Base-by-base conservation (phyloP, 2,329 filamentous ascomycete species). In the Cordyceps tenuipes region DNA sequence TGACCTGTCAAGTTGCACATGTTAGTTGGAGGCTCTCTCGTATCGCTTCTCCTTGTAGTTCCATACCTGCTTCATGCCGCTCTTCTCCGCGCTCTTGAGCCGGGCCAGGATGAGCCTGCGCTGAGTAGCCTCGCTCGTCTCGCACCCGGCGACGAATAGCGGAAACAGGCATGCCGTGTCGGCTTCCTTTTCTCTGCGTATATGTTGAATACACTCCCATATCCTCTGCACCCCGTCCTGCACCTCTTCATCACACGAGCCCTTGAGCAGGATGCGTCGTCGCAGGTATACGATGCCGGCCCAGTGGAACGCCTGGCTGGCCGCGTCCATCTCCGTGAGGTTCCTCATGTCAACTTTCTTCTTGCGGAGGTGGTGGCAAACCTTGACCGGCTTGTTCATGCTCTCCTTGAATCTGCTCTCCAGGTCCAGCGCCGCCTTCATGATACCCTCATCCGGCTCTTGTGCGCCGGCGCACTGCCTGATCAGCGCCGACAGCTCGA, bases 81-180 rank as follows among this genome's bases (percentile, higher is more conserved):
- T 86, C 5, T 80, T 83, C 73, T 93, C 89, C 1, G 90, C 82
- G 19, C 80, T 80, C 68, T 78, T 77, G 68, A 94, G 78, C 52
- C 89, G 78, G 64, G 84, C 81, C 66, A 89, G 75, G 43, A 93
- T 83, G 66, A 83, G 78, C 26, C 75, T 73, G 54, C 85, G 77
- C 65, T 87, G 82, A 3, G 72, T 72, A 39, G 76, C 67, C 53
- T 85, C 80, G 59, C 75, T 75, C 1, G 85, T 84, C 70, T 94
- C 88, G 64, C 89, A 92, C 0, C 90, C 90, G 1, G 90, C 90
- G 1, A 88, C 89, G 71, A 94, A 94, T 74, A 94, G 85, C 0
- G 90, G 90, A 64, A 94, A 92, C 44, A 94, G 71, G 19, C 90
- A 75, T 67, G 88, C 90, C 9, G 84, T 85, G 71, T 93, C 90